Evolutionary conservation across 148 eudicot genomes (phyloP), one percentile per base, ranked within the genome.

Genomic region (Rheum nobile): DNA sequence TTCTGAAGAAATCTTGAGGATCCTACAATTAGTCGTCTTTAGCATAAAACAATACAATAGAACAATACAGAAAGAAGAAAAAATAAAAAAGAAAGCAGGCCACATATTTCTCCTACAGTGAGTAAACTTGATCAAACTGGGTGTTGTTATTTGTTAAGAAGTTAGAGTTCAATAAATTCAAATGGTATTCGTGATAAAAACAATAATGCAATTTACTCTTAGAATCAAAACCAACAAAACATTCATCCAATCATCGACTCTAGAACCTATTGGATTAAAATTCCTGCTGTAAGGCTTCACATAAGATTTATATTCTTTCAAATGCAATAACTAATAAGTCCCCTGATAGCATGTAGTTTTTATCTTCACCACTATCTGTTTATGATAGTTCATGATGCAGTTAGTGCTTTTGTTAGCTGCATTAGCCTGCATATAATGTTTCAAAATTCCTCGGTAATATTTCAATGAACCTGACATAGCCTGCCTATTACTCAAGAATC

Each of bases 1-100:
- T 71, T 87, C 88, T 14, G 81, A 78, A 29, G 88, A 71, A 68
- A 75, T 43, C 39, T 80, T 74, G 71, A 91, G 82, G 79, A 89
- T 78, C 91, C 97, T 91, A 78, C 78, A 83, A 17, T 32, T 37
- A 71, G 72, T 31, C n/a, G 41, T 12, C 24, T 39, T 22, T 37
- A 26, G 21, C 32, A 31, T 54, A 54, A 54, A 21, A 54, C 9
- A n/a, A 54, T n/a, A 8, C 7, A n/a, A 54, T 54, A 21, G 35
- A 44, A 19, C n/a, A 24, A 43, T 59, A 7, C 11, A 8, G 50
- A 13, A 19, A 29, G 21, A 48, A 12, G 26, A n/a, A 38, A 26
- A 1, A 12, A 67, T 35, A 19, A 39, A 21, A 35, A 63, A 75
- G 19, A 38, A 31, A 39, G 31, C n/a, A 47, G 54, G 21, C n/a